These are phyloP conservation scores for Solanum dulcamara DNA, from an alignment of 257 asterid genomes.

Conservation along the genomic window DNA sequence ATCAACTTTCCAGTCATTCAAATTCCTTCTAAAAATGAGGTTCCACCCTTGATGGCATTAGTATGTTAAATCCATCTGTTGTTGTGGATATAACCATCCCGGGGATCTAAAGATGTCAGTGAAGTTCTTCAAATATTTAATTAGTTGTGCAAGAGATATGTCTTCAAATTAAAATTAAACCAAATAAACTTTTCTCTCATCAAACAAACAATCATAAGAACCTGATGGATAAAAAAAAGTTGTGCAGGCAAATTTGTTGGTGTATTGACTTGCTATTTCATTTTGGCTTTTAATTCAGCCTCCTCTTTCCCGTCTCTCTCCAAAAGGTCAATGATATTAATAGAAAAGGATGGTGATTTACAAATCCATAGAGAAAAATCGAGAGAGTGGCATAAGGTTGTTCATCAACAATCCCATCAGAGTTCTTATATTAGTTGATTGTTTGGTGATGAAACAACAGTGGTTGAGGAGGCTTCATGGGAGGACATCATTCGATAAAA, in stretches of 20 bases:
- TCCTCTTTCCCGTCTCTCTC: conserved; percentile 97
- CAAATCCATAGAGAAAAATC: too few relatives aligned
- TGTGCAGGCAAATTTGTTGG: conserved; percentile 88
- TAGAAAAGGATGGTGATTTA: neutral
- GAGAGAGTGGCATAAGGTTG: too few relatives aligned
- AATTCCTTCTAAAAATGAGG: too few relatives aligned
- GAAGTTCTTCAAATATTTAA: too few relatives aligned
- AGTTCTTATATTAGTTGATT: conserved; percentile 65
- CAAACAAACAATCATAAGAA: neutral
- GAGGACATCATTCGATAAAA: conserved; percentile 97
- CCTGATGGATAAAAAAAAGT: conserved; percentile 94
- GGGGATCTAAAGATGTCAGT: too few relatives aligned
- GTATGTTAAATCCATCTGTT: too few relatives aligned
- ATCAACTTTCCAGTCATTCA: too few relatives aligned
- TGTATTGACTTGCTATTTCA: conserved; percentile 53
- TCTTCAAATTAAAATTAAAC: too few relatives aligned
- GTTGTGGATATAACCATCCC: too few relatives aligned
- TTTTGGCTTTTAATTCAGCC: conserved; percentile 64
- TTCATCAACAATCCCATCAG: neutral
- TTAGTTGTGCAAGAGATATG: too few relatives aligned
- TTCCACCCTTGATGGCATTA: too few relatives aligned
- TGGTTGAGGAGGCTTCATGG: conserved; percentile 73
- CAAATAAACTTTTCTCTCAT: too few relatives aligned
- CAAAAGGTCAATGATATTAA: conserved; percentile 53
- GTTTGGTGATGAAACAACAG: conserved; percentile 81